Evolutionary conservation across 345 rosid genomes (phyloP), one percentile per base, ranked within the genome.

Genomic region (Melaleuca alternifolia): DNA sequence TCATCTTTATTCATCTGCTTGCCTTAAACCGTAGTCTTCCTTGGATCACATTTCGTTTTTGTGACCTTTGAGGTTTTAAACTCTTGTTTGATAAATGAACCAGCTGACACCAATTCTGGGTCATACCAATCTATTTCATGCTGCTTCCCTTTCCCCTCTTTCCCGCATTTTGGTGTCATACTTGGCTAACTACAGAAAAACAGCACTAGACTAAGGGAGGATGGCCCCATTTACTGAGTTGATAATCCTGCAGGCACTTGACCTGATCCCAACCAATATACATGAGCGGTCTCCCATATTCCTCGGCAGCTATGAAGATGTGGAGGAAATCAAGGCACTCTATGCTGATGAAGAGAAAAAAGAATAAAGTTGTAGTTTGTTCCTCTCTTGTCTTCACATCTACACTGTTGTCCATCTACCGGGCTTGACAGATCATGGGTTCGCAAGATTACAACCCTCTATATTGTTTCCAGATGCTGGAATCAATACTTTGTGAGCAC

Each of bases 201-300:
- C 79, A 33, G 79, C 48, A 65, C 46, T 65, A 65, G 79, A 33
- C 21, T 9, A 16, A 18, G 46, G 18, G 46, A 65, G 79, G 33
- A 46, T 6, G 12, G 46, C 79, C 79, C 79, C 24, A 65, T 65
- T 65, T 84, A 51, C 14, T n/a, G 46, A 61, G 12, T 62, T 26
- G 33, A 61, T 83, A 14, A 6, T 56, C 50, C 51, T 65, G 90
- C 92, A 96, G 99, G 98, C 98, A 14, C 95, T 97, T 48, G 99
- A 97, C 88, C 86, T 96, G 89, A 91, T 91, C 83, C 98, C 99
- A 1, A 79, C 87, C 90, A 93, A 94, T 84, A 95, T 97, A 82
- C 99, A 97, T 33, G 97, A 96, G 85, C 91, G 99, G 20, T 95
- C 97, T 85, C 99, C 99, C 1, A 92, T 97, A 90, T 97, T 97